Evolutionary conservation across 495 filamentous ascomycete genomes (phyloP).

Genomic region (Daldinia decipiens): DNA sequence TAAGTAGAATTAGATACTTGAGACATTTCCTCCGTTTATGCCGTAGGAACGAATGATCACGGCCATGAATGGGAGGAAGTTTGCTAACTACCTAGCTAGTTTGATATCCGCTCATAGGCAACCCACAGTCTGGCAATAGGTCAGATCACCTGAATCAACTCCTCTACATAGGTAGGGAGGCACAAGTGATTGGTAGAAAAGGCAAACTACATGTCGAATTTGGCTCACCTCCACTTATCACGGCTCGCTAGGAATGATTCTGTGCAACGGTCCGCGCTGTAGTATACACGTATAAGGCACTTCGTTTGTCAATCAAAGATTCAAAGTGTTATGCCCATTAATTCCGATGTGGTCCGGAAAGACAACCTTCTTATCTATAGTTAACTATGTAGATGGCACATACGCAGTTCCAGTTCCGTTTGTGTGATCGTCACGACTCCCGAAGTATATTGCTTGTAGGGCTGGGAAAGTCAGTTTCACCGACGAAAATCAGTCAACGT

Average conservation of each 20-base stretch:
- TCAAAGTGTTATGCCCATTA: background rate
- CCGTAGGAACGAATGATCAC: background rate
- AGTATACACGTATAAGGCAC: background rate
- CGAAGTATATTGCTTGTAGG: conserved; percentile 3
- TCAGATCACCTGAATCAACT: too few species aligned
- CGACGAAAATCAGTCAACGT: conserved; percentile 18
- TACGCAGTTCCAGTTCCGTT: background rate
- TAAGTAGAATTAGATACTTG: too few species aligned
- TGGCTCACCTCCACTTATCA: conserved; percentile 32
- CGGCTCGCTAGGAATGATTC: conserved; percentile 37
- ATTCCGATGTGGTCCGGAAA: conserved; percentile 2
- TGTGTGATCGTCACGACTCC: conserved; percentile 1
- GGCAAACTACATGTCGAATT: conserved; percentile 4
- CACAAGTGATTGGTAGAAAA: background rate
- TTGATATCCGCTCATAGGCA: background rate
- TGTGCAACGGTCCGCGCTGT: conserved; percentile 20
- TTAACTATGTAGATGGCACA: background rate
- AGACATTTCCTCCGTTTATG: background rate
- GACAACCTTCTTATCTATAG: background rate
- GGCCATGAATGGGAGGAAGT: background rate
- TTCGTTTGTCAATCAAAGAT: conserved; percentile 3
- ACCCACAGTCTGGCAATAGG: too few species aligned
- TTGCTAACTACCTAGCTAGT: background rate
- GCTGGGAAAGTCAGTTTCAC: conserved; percentile 24
- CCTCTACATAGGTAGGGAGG: background rate